A percentile compares a stretch with the other conserved stretches of the same genome.
Conservation (phyloP, 306 rosid genomes). For the Vigna mungo region DNA sequence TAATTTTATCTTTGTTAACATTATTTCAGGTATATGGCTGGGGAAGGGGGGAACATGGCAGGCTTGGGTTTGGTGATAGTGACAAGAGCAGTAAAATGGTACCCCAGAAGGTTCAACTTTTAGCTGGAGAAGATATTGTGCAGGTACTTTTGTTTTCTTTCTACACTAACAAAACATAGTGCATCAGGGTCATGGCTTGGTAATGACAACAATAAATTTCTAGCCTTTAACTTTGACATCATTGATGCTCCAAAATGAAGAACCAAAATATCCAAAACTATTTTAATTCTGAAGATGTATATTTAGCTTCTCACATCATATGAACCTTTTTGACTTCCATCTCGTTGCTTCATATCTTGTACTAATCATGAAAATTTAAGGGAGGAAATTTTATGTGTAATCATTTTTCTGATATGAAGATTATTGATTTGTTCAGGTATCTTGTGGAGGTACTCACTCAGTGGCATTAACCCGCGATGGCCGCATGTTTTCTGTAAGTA, state of each 20-base stretch:
- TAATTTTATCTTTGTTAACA: conserved; percentile 11
- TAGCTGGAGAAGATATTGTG: conserved; percentile 88
- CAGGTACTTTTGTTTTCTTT: conserved; percentile 62
- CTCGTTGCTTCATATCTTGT: conserved; percentile 2
- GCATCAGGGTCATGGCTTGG: conserved; percentile 19
- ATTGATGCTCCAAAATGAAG: conserved; percentile 14
- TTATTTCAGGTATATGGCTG: conserved; percentile 93
- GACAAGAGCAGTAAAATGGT: conserved; percentile 99
- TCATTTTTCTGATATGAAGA: background rate
- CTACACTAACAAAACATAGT: conserved; percentile 11
- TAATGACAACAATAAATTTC: background rate
- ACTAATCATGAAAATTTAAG: conserved; percentile 8
- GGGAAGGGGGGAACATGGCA: conserved; percentile 99
- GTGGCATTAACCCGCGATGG: conserved; percentile 91
- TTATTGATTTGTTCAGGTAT: conserved; percentile 61
- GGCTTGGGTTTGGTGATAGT: conserved; percentile 97
- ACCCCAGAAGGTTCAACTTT: conserved; percentile 92
- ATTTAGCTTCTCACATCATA: background rate
- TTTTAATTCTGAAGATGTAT: conserved; percentile 27
- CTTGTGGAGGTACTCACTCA: conserved; percentile 99
- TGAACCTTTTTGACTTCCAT: conserved; percentile 15
- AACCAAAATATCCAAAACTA: conserved; percentile 20
- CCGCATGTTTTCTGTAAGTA: conserved; percentile 83
- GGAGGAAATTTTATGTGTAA: background rate
- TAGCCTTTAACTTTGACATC: background rate